Base-by-base conservation (phyloP, 1,284 basidiomycete genomes). In the Phlebopus sp. region DNA sequence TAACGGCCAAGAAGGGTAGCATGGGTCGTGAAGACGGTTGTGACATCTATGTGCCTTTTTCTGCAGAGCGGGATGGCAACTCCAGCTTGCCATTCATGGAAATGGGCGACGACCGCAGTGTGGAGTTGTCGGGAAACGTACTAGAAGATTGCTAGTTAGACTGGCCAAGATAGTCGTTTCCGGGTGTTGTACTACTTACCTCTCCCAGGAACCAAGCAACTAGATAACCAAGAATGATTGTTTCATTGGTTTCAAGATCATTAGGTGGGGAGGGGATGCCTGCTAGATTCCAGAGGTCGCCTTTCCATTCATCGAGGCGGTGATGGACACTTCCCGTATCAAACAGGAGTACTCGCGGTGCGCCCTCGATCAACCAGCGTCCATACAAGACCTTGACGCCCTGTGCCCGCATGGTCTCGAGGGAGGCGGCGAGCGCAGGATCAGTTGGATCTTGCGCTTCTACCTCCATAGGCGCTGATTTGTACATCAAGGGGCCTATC, bases 161-260 rank as follows among this genome's bases (percentile, higher is more conserved):
- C 54, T 36, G 52, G 53, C 42, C 47, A 37, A 7, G 31, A 4
- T 19, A 14, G 27, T 5, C 13, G 32, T 25, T 50, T 37, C 42
- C 31, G 46, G 47, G 50, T 51, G 39, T 49, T 43, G 50, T 52
- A 53, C 32, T 38, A 71, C 84, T 56, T 54, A 92, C 92, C 76
- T 97, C 95, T 59, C 96, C 96, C 19, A 99, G 79, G 77, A 99
- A 98, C 96, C 96, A 99, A n/a, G 96, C 93, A 45, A 96, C 90
- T 54, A 99, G 84, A 71, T 99, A 98, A n/a, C 96, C 96, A 71
- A 98, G 95, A 49, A 97, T 77, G 63, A 99, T 93, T n/a, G 94
- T 90, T 68, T 99, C 95, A 77, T 99, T 99, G 25, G 95, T 98
- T 71, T 98, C 96, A 67, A 90, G 87, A 69, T 99, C 96, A 62